Evolutionary conservation across 2,329 filamentous ascomycete species (phyloP), one percentile per base, ranked within the genome.

Genomic region (Curvularia sp.): DNA sequence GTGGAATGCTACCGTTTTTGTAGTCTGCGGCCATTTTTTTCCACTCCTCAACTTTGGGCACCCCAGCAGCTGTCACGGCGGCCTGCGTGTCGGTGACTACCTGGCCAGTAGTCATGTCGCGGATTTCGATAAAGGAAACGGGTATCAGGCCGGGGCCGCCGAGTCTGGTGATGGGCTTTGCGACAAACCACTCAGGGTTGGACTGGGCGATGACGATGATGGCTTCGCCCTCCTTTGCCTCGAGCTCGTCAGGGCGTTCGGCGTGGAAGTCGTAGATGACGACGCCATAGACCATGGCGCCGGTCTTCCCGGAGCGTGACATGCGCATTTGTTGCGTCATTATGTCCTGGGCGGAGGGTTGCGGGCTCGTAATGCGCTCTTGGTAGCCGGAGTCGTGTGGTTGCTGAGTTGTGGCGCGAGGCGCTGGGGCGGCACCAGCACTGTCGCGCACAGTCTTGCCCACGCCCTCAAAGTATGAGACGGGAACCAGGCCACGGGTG

Each of bases 1-100:
- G 82, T 0, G 93, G 94, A 74, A 99, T 98, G 79, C 95, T 98
- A 77, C 93, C 97, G 76, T 98, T 97, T 82, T 99, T 99, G 80
- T 99, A 99, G 64, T 97, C 94, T 55, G 94, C 94, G 0, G 95
- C 93, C 92, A 97, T 97, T 80, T 96, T 96, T 82, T 99, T 99
- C 95, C 95, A 99, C 72, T 99, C 95, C 74, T 99, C 95, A 3
- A 99, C 95, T 71, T 89, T 90, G 12, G 95, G 95, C 7, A 99
- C 93, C 19, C 94, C 93, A 1, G 95, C 95, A 68, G 89, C 88
- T 69, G 87, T 87, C 55, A 99, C 92, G 1, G 95, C 94, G 28
- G 93, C 93, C 25, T 91, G 83, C 0, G 94, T 87, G 76, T 98
- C 92, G 18, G 85, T 78, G 1, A 97, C 92, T 0, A 93, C 85